Evolutionary conservation across 306 rosid species (phyloP).

Genomic region (Sicyos edulis): DNA sequence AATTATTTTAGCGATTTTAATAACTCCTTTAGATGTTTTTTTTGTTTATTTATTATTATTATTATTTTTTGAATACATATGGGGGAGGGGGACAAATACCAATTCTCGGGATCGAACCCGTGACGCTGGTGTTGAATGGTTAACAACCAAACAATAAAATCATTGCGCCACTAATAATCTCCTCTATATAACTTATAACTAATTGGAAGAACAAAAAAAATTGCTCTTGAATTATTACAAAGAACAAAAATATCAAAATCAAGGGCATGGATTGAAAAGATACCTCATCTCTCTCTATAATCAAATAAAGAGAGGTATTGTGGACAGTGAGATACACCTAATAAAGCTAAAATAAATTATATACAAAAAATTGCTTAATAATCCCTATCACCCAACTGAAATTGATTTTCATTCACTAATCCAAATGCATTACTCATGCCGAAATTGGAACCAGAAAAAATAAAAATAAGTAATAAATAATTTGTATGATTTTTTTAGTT

Average conservation of each 20-base stretch:
- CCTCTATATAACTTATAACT: not conserved
- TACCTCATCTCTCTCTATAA: not conserved
- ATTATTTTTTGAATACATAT: too few species aligned
- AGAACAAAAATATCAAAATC: slow-evolving; percentile 2
- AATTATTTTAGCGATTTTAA: too few species aligned
- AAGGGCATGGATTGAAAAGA: not conserved
- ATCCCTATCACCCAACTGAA: not conserved
- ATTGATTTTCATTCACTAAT: not conserved
- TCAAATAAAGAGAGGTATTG: slow-evolving; percentile 9
- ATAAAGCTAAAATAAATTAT: slow-evolving; percentile 6
- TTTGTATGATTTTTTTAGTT: too few species aligned
- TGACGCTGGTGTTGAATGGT: too few species aligned
- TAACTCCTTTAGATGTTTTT: too few species aligned
- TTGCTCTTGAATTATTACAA: not conserved
- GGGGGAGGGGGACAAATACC: too few species aligned
- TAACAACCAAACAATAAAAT: too few species aligned
- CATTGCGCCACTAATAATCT: too few species aligned
- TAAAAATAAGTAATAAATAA: too few species aligned
- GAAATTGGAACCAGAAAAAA: not conserved
- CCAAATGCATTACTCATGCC: slow-evolving; percentile 1
- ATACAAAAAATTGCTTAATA: not conserved
- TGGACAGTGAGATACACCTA: slow-evolving; percentile 18
- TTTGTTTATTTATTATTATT: too few species aligned
- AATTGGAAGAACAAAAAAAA: not conserved
- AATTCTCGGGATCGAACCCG: too few species aligned